Conservation (phyloP, 2,329 filamentous ascomycete genomes). For the Aspergillus jensenii region DNA sequence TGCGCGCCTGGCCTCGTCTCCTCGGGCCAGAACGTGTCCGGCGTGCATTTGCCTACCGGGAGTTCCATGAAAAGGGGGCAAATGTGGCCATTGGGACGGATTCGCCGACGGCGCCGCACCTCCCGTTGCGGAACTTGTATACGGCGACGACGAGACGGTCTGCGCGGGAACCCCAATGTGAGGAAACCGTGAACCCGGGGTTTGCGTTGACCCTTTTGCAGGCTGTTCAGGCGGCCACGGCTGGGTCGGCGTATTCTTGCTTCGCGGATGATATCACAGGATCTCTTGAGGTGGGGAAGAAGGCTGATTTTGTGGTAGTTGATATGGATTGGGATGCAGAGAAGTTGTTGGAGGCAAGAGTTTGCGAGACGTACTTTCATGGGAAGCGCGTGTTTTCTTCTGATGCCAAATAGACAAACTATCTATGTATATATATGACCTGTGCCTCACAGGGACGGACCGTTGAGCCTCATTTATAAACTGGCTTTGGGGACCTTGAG, state of each 20-base stretch:
- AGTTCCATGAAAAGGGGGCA: conserved; percentile 46
- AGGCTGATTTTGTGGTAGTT: conserved; percentile 46
- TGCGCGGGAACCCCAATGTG: conserved; percentile 37
- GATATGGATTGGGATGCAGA: conserved; percentile 43
- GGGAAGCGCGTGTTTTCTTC: conserved; percentile 32
- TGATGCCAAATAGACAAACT: not conserved
- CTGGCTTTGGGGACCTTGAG: not conserved
- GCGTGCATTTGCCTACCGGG: conserved; percentile 51
- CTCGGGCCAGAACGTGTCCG: conserved; percentile 44
- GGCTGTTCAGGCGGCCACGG: conserved; percentile 46
- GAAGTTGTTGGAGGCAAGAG: conserved; percentile 38
- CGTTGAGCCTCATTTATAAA: not conserved
- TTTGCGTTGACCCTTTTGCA: conserved; percentile 43
- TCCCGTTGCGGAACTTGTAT: conserved; percentile 48
- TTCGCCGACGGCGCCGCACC: conserved; percentile 49
- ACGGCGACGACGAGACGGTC: conserved; percentile 50
- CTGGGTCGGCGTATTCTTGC: conserved; percentile 46
- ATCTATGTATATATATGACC: not conserved
- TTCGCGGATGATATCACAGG: conserved; percentile 44
- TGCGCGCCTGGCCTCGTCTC: conserved; percentile 47
- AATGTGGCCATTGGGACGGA: conserved; percentile 49
- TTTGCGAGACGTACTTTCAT: conserved; percentile 45
- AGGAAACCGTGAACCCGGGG: conserved; percentile 41
- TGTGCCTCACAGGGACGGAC: not conserved
- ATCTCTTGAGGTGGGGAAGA: conserved; percentile 38